phyloP scores from a whole-genome alignment of 2,329 filamentous ascomycete genomes.

The Cladosporium oxysporum region DNA sequence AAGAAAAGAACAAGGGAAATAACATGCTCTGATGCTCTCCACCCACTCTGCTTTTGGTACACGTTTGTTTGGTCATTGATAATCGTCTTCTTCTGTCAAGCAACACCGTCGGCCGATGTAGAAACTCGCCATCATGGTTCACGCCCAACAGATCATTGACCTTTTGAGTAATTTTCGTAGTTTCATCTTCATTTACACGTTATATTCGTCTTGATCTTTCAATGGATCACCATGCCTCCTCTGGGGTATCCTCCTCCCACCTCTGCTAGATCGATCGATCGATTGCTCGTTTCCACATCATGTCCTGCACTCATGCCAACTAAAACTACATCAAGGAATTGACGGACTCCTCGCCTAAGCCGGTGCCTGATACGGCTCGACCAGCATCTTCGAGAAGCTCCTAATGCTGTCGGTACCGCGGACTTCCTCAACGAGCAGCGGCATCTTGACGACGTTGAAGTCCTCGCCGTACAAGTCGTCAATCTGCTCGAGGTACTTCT shows the following conservation, averaged over 20 bases:
- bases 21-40: neutral
- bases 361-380: conserved; percentile 73
- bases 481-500: conserved; percentile 98
- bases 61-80: neutral
- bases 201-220: conserved; percentile 6
- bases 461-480: conserved; percentile 95
- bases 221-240: neutral
- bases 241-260: conserved; percentile 5
- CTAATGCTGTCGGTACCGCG: conserved; percentile 91
- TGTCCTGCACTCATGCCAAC: neutral
- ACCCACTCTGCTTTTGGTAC: neutral
- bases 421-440: conserved; percentile 90
- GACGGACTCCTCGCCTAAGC: conserved; percentile 13
- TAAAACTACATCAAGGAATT: neutral
- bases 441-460: conserved; percentile 99
- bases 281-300: neutral
- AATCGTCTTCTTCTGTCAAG: neutral
- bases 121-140: neutral
- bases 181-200: conserved; percentile 19
- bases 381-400: conserved; percentile 83
- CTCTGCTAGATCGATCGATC: neutral
- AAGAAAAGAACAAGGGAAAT: neutral
- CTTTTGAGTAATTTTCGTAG: too few species aligned
- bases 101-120: neutral
- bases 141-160: neutral